Conservation (phyloP, 192 early-diverging fungal species). For the Coemansia sp. region DNA sequence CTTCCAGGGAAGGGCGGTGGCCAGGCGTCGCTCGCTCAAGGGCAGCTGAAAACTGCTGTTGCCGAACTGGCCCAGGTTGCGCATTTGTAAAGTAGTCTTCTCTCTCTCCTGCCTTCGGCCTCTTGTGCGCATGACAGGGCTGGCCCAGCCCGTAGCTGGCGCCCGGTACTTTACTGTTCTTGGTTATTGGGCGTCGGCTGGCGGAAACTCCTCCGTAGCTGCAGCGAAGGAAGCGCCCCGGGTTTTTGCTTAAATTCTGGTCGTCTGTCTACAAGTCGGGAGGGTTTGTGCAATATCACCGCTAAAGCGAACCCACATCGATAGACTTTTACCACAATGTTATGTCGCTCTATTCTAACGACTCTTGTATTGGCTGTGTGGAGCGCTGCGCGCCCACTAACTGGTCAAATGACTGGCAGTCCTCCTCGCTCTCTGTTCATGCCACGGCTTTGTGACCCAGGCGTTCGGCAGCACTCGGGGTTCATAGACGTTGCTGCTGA, state of each 20-base stretch:
- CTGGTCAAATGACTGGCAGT: background rate
- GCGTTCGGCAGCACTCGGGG: constrained; percentile 84
- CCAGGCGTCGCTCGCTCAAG: constrained; percentile 34
- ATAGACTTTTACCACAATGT: background rate
- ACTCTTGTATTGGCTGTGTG: background rate
- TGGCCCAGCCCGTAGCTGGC: background rate
- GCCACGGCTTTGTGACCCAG: constrained; percentile 76
- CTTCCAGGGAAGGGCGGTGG: constrained; percentile 57
- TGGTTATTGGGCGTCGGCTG: background rate
- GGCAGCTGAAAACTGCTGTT: constrained; percentile 23
- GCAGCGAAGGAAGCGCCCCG: background rate
- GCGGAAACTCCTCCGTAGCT: background rate
- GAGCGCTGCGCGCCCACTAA: constrained; percentile 1
- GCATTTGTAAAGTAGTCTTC: constrained; percentile 1
- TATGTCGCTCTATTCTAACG: background rate
- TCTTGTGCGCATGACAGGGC: background rate
- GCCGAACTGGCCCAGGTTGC: constrained; percentile 16
- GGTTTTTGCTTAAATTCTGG: background rate
- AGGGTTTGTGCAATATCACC: background rate
- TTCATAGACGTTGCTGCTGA: constrained; percentile 62
- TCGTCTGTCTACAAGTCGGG: background rate
- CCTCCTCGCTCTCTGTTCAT: constrained; percentile 13
- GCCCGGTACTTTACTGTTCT: background rate
- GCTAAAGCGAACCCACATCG: background rate
- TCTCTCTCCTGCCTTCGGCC: background rate